These are phyloP conservation scores for Alternaria angustiovoidea DNA, from an alignment of 2,329 filamentous ascomycete species.

Conservation along the genomic window DNA sequence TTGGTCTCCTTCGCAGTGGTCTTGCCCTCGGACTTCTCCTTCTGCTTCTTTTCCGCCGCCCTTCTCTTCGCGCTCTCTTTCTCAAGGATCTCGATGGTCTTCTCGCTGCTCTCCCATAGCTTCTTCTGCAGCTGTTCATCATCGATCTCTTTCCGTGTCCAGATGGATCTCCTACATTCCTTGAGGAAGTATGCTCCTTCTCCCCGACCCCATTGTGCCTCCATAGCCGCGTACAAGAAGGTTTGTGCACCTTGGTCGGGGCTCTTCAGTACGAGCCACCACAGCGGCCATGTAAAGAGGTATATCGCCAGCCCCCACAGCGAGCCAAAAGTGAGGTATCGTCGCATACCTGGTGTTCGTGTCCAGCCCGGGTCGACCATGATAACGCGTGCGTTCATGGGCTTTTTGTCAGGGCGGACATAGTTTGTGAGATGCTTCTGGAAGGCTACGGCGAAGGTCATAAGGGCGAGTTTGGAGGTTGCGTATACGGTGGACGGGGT, in stretches of 20 bases:
- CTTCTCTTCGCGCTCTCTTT: slow-evolving; percentile 75
- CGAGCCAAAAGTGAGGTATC: slow-evolving; percentile 86
- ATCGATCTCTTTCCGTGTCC: slow-evolving; percentile 74
- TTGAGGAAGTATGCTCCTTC: slow-evolving; percentile 80
- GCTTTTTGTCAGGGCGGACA: slow-evolving; percentile 81
- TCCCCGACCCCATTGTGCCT: slow-evolving; percentile 71
- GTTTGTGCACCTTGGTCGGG: slow-evolving; percentile 85
- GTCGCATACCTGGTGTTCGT: slow-evolving; percentile 84
- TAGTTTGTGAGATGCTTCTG: slow-evolving; percentile 91
- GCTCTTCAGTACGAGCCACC: slow-evolving; percentile 90
- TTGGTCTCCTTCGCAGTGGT: slow-evolving; percentile 27
- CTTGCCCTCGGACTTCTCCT: slow-evolving; percentile 42
- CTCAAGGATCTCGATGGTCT: slow-evolving; percentile 81
- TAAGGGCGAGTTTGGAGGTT: slow-evolving; percentile 73
- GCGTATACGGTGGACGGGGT: slow-evolving; percentile 58
- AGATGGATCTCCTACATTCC: slow-evolving; percentile 82
- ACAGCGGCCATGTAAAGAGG: slow-evolving; percentile 77
- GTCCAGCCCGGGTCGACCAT: slow-evolving; percentile 86
- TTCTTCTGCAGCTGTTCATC: slow-evolving; percentile 83
- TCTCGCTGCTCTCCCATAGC: slow-evolving; percentile 85
- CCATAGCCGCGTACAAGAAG: slow-evolving; percentile 86
- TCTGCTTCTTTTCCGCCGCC: slow-evolving; percentile 64
- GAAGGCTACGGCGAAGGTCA: slow-evolving; percentile 87
- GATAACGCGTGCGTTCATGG: slow-evolving; percentile 82
- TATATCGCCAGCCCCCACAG: slow-evolving; percentile 82